phyloP scores from a whole-genome alignment of 2,329 filamentous ascomycete genomes.

The Sclerotinia glacialis region DNA sequence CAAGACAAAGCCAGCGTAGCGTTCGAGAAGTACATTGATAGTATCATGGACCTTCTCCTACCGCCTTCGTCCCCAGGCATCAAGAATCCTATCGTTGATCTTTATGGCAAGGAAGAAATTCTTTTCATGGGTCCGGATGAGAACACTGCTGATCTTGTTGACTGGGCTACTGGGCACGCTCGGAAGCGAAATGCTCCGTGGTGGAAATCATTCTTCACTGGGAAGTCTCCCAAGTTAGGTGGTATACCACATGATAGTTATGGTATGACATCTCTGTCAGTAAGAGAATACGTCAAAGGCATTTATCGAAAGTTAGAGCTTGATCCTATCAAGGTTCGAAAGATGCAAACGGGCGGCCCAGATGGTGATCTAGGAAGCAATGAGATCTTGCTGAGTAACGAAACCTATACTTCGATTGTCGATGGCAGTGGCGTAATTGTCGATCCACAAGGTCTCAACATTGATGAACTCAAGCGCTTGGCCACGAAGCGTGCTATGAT shows the following conservation, averaged over 20 bases:
- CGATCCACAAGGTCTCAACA: constrained; percentile 86
- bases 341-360: constrained; percentile 96
- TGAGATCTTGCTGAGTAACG: constrained; percentile 92
- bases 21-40: constrained; percentile 99
- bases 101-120: constrained; percentile 93
- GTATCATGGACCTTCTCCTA: constrained; percentile 90
- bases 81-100: constrained; percentile 96
- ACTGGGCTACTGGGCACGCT: constrained; percentile 98
- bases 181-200: constrained; percentile 82
- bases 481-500: constrained; percentile 90
- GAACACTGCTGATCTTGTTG: constrained; percentile 94
- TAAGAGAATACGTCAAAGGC: constrained; percentile 91
- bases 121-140: constrained; percentile 98
- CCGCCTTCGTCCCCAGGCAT: constrained; percentile 90
- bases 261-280: constrained; percentile 96
- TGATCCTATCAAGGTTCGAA: constrained; percentile 78
- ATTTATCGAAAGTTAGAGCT: constrained; percentile 96
- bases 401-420: constrained; percentile 94
- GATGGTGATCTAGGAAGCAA: constrained; percentile 97
- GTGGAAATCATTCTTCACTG: constrained; percentile 99
- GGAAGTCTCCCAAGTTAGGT: constrained; percentile 92
- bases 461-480: constrained; percentile 75
- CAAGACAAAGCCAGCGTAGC: constrained; percentile 90
- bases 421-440: constrained; percentile 94
- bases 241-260: constrained; percentile 96